phyloP scores from a whole-genome alignment of 805 yeast genomes.

The Ogataea methanolica region DNA sequence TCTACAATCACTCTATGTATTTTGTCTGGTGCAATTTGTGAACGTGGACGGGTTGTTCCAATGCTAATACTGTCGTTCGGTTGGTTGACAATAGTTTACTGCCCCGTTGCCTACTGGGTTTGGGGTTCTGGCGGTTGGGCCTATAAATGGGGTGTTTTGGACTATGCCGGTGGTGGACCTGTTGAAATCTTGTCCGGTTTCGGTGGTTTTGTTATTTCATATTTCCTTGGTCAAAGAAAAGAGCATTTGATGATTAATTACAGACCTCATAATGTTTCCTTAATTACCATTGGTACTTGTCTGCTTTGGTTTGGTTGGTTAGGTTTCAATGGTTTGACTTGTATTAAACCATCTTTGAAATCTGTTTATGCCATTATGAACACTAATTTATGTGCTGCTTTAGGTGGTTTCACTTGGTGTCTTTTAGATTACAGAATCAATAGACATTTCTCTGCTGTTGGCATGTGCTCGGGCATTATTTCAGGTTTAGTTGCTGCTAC shows the following conservation, averaged over 20 bases:
- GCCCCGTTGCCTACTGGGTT: slow-evolving; percentile 94
- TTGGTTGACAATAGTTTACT: slow-evolving; percentile 90
- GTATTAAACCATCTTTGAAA: slow-evolving; percentile 74
- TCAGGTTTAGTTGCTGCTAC: slow-evolving; percentile 97
- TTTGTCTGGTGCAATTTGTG: slow-evolving; percentile 88
- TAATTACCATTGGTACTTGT: slow-evolving; percentile 84
- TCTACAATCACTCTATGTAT: slow-evolving; percentile 89
- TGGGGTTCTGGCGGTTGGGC: slow-evolving; percentile 98
- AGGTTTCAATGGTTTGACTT: slow-evolving; percentile 90
- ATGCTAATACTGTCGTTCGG: slow-evolving; percentile 74
- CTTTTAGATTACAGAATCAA: slow-evolving; percentile 83
- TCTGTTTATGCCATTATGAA: slow-evolving; percentile 90
- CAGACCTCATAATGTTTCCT: slow-evolving; percentile 91
- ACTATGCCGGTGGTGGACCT: slow-evolving; percentile 98
- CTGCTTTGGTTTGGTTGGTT: slow-evolving; percentile 95
- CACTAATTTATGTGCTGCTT: slow-evolving; percentile 82
- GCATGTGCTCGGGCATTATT: slow-evolving; percentile 90
- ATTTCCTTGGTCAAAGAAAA: slow-evolving; percentile 71
- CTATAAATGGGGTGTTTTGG: slow-evolving; percentile 82
- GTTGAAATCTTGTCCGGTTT: slow-evolving; percentile 92
- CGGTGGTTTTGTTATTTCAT: slow-evolving; percentile 83
- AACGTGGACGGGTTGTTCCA: slow-evolving; percentile 86
- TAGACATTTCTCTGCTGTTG: slow-evolving; percentile 90
- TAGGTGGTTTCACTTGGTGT: slow-evolving; percentile 92
- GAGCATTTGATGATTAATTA: slow-evolving; percentile 77